Evolutionary conservation across 805 yeast genomes (phyloP).

Genomic region (Lachancea lanzarotensis): DNA sequence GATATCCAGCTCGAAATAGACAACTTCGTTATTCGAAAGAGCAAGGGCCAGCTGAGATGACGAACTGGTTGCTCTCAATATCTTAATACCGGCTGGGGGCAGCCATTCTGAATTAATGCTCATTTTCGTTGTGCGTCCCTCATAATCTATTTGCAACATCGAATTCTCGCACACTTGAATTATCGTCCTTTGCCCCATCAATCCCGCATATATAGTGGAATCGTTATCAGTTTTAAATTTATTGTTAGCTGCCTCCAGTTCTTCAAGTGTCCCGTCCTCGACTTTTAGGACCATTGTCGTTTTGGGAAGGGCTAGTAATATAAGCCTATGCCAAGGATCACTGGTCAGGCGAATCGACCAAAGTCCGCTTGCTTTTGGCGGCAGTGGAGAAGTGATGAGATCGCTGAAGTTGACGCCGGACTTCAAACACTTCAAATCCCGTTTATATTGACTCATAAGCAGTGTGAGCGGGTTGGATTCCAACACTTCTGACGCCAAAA

Average conservation of each 20-base stretch:
- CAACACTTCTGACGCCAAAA: slow-evolving; percentile 37
- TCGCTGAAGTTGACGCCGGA: slow-evolving; percentile 55
- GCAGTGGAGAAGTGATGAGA: slow-evolving; percentile 70
- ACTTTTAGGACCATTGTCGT: slow-evolving; percentile 22
- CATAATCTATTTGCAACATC: slow-evolving; percentile 45
- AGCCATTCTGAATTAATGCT: slow-evolving; percentile 53
- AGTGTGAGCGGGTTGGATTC: slow-evolving; percentile 24
- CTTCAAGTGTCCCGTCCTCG: slow-evolving; percentile 52
- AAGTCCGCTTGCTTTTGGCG: slow-evolving; percentile 53
- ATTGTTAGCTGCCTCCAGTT: slow-evolving; percentile 69
- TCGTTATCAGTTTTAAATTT: slow-evolving; percentile 51
- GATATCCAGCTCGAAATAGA: slow-evolving; percentile 70
- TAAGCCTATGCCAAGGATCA: slow-evolving; percentile 20
- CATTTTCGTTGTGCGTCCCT: slow-evolving; percentile 22
- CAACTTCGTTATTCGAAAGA: slow-evolving; percentile 64
- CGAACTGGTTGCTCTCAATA: slow-evolving; percentile 57
- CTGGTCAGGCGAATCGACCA: slow-evolving; percentile 52
- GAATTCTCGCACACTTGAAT: slow-evolving; percentile 72
- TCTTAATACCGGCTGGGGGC: slow-evolving; percentile 70
- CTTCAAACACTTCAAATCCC: slow-evolving; percentile 40
- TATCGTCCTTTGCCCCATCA: slow-evolving; percentile 55
- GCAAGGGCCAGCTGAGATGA: slow-evolving; percentile 63
- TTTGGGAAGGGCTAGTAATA: slow-evolving; percentile 21
- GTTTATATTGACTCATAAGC: slow-evolving; percentile 21
- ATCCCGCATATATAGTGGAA: slow-evolving; percentile 61